Evolutionary conservation across 179 eudicot genomes (phyloP), one percentile per base, ranked within the genome.

Genomic region (Gypsophila paniculata): DNA sequence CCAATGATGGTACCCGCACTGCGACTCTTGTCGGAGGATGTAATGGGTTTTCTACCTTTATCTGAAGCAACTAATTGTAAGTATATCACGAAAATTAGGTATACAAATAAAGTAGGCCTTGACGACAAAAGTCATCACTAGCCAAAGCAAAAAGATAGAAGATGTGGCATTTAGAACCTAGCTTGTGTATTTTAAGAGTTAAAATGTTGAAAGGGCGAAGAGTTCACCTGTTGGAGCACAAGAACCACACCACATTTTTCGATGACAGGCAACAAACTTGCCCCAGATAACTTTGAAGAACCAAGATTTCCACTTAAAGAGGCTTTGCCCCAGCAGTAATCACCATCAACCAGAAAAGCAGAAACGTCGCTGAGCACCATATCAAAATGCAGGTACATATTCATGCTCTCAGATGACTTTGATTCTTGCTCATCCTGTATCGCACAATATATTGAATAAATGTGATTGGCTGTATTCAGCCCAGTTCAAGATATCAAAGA

Each of bases 281-380:
- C 63, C 70, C 75, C 69, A 70, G 79, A 74, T 48, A 68, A 59
- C 72, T 76, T 78, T 19, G 85, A 79, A 53, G 87, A 75, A 68
- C 69, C 82, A 65, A 60, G 77, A 67, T 84, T 32, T 67, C 77
- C 76, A 61, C 76, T 79, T 48, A 67, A 76, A 79, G 88, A 76
- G 60, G 77, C 65, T 75, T 73, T 76, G 36, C 83, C 84, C 99
- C 99, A 95, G 71, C 70, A 55, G 72, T 88, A 92, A 69, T 95
- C 96, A 68, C 99, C 99, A 74, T 95, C 99, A 65, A 90, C 91
- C 69, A 95, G 82, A 77, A 95, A 95, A 71, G 99, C 97, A 68
- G 96, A 90, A 71, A 92, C 88, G 70, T 95, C 99, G 65, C 93
- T 92, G 79, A 95, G 86, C 57, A 88, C 87, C 83, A 92, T 71